Percentiles rank a stretch among this genome's conserved stretches.
These are phyloP conservation scores for Diaporthe sp. DNA, from an alignment of 2,329 filamentous ascomycete species.

Conservation along the genomic window DNA sequence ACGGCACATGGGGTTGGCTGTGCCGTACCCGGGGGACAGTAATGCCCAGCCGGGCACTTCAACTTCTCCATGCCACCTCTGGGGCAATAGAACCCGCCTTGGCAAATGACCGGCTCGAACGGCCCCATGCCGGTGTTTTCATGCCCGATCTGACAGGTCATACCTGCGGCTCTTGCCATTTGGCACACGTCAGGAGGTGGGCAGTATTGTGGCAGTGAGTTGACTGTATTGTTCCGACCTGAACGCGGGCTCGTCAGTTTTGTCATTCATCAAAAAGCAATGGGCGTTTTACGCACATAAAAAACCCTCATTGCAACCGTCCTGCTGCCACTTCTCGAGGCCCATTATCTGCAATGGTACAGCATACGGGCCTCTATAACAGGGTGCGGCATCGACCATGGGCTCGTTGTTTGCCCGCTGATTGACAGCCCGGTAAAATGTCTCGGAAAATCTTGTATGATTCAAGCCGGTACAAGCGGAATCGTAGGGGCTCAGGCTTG, in stretches of 20 bases:
- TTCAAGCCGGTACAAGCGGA: constrained; percentile 55
- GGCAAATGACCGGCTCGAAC: constrained; percentile 63
- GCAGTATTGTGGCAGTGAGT: constrained; percentile 57
- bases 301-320: constrained; percentile 54
- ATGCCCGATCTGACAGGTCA: constrained; percentile 46
- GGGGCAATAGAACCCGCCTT: constrained; percentile 61
- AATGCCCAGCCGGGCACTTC: constrained; percentile 58
- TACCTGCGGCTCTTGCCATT: constrained; percentile 46
- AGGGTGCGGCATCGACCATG: constrained; percentile 51
- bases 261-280: background rate
- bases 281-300: constrained; percentile 48
- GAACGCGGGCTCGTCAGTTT: constrained; percentile 16
- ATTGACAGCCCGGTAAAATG: constrained; percentile 49
- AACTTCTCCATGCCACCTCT: constrained; percentile 50
- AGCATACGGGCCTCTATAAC: constrained; percentile 49
- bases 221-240: constrained; percentile 57
- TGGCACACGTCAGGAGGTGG: constrained; percentile 52
- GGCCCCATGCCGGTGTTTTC: constrained; percentile 54
- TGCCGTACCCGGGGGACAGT: constrained; percentile 61
- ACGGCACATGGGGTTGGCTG: constrained; percentile 57
- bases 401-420: constrained; percentile 41
- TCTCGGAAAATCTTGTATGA: constrained; percentile 52
- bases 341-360: constrained; percentile 53
- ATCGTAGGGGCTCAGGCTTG: constrained; percentile 48
- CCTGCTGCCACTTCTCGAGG: constrained; percentile 46